Evolutionary conservation across 352 stramenopile species (phyloP), one percentile per base, ranked within the genome.

Genomic region (Peronospora belbahrii): DNA sequence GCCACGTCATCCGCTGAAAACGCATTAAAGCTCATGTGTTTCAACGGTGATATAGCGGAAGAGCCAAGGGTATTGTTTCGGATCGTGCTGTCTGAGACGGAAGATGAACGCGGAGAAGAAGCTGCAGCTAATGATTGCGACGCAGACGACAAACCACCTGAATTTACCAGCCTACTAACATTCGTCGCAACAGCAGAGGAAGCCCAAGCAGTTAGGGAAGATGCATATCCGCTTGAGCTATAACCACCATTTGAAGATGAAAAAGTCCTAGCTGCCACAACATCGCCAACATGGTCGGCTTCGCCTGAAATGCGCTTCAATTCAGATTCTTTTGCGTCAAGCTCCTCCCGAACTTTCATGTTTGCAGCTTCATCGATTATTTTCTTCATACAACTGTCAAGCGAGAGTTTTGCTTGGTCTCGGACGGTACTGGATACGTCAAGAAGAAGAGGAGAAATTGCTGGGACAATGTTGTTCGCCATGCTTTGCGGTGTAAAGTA

Each of bases 381-480:
- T 50, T 84, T 86, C 42, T 86, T 87, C 70, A 89, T 88, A 43
- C 90, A 91, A 42, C 80, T 48, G 19, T 82, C 62, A 66, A 94
- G 82, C 13, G 76, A 88, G 0, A 61, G 48, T 36, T 81, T 65
- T 17, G 82, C 82, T 55, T 94, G 74, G 7, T 91, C 74, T 9
- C 82, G 67, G 19, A 94, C 82, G 28, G 73, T 83, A 23, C 84
- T 59, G 0, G 82, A 94, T 4, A 88, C 73, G 40, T 94, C 82
- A 15, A 94, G 58, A 33, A 94, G 48, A 30, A 94, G 55, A 20
- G 82, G 82, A 0, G 77, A 74, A 22, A 91, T 87, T 15, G 76
- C 74, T 20, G 79, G 79, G 2, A 94, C 60, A 33, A 94, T 79
- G 43, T 63, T 88, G n/a, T 61, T 41, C 18, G 79, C 79, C 37